These are phyloP conservation scores for Ambispora gerdemannii DNA, from an alignment of 192 early-diverging fungal species.

Conservation along the genomic window DNA sequence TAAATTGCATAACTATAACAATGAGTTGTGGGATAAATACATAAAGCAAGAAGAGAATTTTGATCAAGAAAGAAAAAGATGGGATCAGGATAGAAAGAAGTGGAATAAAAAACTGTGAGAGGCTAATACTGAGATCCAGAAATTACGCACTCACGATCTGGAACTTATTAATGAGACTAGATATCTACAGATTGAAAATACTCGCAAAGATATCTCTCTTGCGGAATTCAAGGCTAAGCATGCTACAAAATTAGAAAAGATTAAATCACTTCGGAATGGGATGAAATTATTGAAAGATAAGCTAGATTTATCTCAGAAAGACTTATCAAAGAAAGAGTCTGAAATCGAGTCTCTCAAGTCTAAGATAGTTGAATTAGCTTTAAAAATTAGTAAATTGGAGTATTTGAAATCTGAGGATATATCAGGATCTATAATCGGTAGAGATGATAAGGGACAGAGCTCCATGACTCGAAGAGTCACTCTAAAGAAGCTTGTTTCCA, in stretches of 20 bases:
- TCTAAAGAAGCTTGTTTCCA: too few species aligned
- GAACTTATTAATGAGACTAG: slow-evolving; percentile 13
- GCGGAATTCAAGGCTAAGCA: slow-evolving; percentile 2
- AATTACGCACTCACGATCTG: neutral
- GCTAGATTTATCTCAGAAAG: neutral
- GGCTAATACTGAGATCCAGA: neutral
- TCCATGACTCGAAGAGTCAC: neutral
- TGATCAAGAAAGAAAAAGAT: slow-evolving; percentile 12
- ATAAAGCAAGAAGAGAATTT: neutral
- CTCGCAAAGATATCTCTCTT: slow-evolving; percentile 5
- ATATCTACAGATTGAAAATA: neutral
- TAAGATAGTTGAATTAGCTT: neutral
- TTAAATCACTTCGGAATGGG: neutral
- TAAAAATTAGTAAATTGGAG: neutral
- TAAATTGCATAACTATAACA: neutral
- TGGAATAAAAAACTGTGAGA: neutral
- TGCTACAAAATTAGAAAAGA: neutral
- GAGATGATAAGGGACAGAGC: neutral
- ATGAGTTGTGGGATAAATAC: slow-evolving; percentile 1
- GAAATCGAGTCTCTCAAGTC: neutral
- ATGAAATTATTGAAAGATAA: slow-evolving; percentile 10
- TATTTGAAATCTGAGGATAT: slow-evolving; percentile 1
- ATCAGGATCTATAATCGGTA: neutral
- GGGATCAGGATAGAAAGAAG: too few species aligned
- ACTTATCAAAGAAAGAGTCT: neutral